Conservation (phyloP, 2,329 filamentous ascomycete species). For the Epichloe gansuensis region DNA sequence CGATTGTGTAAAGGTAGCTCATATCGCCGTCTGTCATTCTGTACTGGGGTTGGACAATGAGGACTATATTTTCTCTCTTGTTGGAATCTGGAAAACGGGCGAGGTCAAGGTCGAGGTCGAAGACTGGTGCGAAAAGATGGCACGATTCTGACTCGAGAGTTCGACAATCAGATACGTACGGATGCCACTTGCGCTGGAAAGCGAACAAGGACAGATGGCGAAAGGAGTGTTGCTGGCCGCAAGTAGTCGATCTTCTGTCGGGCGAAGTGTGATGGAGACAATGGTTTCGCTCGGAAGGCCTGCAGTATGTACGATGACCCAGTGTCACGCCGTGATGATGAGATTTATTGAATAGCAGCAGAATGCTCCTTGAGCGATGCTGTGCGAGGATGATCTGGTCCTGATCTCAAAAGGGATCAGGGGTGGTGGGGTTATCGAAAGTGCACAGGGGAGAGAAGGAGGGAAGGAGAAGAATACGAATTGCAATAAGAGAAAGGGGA, state of each 20-base stretch:
- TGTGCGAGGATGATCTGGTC: neutral
- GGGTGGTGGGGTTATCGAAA: constrained; percentile 6
- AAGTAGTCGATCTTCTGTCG: neutral
- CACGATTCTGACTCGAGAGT: neutral
- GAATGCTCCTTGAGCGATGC: constrained; percentile 1
- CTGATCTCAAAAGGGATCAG: constrained; percentile 8
- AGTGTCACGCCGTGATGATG: neutral
- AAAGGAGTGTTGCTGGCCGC: neutral
- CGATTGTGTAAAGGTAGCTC: constrained; percentile 24
- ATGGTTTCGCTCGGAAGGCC: neutral
- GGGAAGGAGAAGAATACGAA: neutral
- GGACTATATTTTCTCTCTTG: neutral
- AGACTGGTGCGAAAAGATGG: neutral
- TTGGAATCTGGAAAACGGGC: neutral
- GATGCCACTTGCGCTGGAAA: neutral
- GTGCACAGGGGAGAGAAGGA: neutral
- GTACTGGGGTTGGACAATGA: neutral
- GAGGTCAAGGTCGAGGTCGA: neutral
- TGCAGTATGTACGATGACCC: neutral
- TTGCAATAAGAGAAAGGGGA: neutral
- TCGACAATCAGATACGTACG: neutral
- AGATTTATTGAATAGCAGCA: neutral
- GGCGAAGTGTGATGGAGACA: neutral
- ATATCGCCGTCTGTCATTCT: constrained; percentile 22
- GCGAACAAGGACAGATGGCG: neutral